Percentiles rank a stretch among this genome's conserved stretches.
Evolutionary conservation across 2,329 filamentous ascomycete species (phyloP).

Genomic region (Didymella keratinophila): DNA sequence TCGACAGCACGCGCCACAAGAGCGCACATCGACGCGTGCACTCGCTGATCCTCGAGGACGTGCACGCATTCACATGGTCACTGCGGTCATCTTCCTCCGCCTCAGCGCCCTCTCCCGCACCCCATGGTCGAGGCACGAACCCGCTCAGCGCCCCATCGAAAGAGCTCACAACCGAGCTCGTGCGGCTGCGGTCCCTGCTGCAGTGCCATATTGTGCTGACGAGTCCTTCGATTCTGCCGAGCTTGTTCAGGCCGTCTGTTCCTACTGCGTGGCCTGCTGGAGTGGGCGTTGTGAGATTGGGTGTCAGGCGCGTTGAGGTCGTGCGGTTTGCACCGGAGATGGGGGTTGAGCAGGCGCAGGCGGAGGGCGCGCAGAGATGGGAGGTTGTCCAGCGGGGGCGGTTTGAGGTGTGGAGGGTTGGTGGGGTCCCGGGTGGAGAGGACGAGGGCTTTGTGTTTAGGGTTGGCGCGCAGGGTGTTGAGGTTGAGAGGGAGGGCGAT

Average conservation of each 20-base stretch:
- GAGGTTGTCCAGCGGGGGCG: conserved; percentile 47
- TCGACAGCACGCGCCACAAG: conserved; percentile 57
- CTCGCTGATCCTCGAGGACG: conserved; percentile 63
- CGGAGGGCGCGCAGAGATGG: conserved; percentile 46
- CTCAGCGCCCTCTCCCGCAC: neutral
- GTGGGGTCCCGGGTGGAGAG: conserved; percentile 7
- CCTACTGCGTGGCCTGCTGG: conserved; percentile 43
- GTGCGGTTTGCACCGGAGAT: conserved; percentile 49
- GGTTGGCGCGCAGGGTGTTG: conserved; percentile 27
- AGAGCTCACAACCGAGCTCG: conserved; percentile 25
- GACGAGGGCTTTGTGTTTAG: conserved; percentile 41
- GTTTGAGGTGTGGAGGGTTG: conserved; percentile 48
- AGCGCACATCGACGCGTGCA: conserved; percentile 58
- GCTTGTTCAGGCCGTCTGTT: conserved; percentile 25
- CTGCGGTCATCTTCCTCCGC: conserved; percentile 14
- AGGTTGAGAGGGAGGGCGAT: conserved; percentile 6
- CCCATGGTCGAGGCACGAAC: conserved; percentile 2
- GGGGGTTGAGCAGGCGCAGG: conserved; percentile 49
- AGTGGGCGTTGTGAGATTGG: conserved; percentile 42
- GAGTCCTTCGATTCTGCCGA: conserved; percentile 20
- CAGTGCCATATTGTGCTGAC: conserved; percentile 27
- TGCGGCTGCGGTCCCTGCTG: conserved; percentile 19
- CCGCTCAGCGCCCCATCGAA: conserved; percentile 26
- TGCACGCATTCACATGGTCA: conserved; percentile 56
- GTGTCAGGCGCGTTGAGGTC: conserved; percentile 45